phyloP scores from a whole-genome alignment of 1,284 basidiomycete genomes.

The Ceratobasidium sp. region DNA sequence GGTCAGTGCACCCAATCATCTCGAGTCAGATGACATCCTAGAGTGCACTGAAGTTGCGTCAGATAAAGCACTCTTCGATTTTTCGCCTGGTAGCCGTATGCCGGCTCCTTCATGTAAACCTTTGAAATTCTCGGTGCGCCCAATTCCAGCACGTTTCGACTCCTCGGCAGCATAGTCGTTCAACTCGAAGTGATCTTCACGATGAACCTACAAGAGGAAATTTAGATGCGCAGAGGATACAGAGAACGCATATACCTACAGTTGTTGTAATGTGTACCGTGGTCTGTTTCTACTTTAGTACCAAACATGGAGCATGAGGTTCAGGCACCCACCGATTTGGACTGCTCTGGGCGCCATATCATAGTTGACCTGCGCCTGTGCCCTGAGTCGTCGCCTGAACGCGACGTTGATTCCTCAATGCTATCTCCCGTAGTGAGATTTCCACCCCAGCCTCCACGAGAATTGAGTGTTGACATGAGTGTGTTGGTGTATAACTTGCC shows the following conservation, averaged over 20 bases:
- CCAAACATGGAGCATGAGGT: background rate
- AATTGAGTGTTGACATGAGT: slow-evolving; percentile 40
- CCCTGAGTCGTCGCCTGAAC: background rate
- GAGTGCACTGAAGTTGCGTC: slow-evolving; percentile 30
- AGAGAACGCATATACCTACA: slow-evolving; percentile 24
- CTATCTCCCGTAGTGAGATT: background rate
- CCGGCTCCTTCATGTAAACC: background rate
- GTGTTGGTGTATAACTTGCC: slow-evolving; percentile 42
- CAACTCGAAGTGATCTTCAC: slow-evolving; percentile 32
- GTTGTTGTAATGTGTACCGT: slow-evolving; percentile 38
- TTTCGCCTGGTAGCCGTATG: slow-evolving; percentile 14
- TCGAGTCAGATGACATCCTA: slow-evolving; percentile 21
- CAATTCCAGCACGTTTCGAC: background rate
- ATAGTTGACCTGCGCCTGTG: slow-evolving; percentile 2
- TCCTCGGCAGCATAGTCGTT: slow-evolving; percentile 10
- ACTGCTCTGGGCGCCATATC: slow-evolving; percentile 24
- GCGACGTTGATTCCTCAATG: background rate
- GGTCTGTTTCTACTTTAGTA: slow-evolving; percentile 3
- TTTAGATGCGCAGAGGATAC: background rate
- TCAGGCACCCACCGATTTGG: slow-evolving; percentile 23
- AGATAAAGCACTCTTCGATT: slow-evolving; percentile 19
- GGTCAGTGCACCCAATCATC: background rate
- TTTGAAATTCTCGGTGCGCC: slow-evolving; percentile 9
- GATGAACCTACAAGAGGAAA: slow-evolving; percentile 17
- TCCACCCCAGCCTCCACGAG: slow-evolving; percentile 35